phyloP scores from a whole-genome alignment of 768 basidiomycete species.

The Mycena haematopus region DNA sequence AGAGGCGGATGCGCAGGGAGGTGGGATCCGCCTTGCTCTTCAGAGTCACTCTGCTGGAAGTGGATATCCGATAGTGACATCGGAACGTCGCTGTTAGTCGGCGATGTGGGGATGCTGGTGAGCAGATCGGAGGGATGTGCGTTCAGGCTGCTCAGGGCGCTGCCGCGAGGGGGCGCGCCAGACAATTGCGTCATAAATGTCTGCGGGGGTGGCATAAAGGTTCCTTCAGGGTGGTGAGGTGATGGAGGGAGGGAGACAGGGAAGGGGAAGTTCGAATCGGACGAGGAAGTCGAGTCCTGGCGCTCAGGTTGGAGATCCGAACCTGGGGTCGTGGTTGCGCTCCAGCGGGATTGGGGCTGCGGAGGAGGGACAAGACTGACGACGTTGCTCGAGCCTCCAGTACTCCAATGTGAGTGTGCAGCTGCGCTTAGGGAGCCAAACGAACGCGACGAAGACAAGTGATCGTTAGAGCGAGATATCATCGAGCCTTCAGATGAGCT shows the following conservation, averaged over 20 bases:
- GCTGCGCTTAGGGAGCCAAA: slow-evolving; percentile 14
- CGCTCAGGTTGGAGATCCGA: slow-evolving; percentile 23
- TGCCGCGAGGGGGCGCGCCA: slow-evolving; percentile 10
- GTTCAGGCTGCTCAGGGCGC: slow-evolving; percentile 37
- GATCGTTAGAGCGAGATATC: slow-evolving; percentile 32
- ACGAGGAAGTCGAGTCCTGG: slow-evolving; percentile 31
- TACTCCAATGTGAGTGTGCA: slow-evolving; percentile 24
- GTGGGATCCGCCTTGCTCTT: slow-evolving; percentile 28
- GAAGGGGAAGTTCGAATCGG: slow-evolving; percentile 49
- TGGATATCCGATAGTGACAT: slow-evolving; percentile 58
- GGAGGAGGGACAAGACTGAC: slow-evolving; percentile 31
- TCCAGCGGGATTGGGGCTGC: slow-evolving; percentile 47
- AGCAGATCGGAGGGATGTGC: slow-evolving; percentile 38
- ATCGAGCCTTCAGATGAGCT: slow-evolving; percentile 40
- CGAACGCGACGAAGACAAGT: slow-evolving; percentile 29
- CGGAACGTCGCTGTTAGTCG: slow-evolving; percentile 59
- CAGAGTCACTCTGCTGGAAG: slow-evolving; percentile 51
- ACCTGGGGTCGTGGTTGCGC: slow-evolving; percentile 45
- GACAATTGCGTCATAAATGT: slow-evolving; percentile 14
- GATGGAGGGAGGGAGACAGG: slow-evolving; percentile 54
- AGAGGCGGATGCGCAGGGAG: slow-evolving; percentile 46
- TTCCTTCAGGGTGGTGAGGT: slow-evolving; percentile 40
- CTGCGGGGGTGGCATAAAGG: slow-evolving; percentile 30
- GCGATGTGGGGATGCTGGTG: slow-evolving; percentile 48
- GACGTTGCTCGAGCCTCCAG: slow-evolving; percentile 18